Evolutionary conservation across 345 rosid species (phyloP), one percentile per base, ranked within the genome.

Genomic region (Populus simonii): DNA sequence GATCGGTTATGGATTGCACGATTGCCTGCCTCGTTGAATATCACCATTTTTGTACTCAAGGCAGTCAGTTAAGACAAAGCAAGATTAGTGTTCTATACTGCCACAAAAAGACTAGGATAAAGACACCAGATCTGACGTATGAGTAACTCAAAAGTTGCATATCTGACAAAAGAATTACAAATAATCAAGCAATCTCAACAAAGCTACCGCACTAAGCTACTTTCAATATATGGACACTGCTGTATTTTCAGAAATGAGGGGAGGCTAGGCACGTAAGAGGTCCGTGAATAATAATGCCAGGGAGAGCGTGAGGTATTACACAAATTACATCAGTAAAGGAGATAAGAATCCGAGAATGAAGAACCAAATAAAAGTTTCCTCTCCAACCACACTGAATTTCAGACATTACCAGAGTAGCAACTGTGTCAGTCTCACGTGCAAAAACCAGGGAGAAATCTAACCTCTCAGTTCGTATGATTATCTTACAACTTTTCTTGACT

Each of bases 101-200:
- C 51, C 1, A 13, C 17, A 3, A 1, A 45, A 47, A 47, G 5
- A 41, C 45, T 2, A 41, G 45, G 45, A 10, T 41, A 10, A 10
- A 41, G 51, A 47, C 17, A 47, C 16, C 51, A 47, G 1, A 47
- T 12, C 51, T 47, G 18, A 47, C 15, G 51, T 15, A 47, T 12
- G 51, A 47, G 51, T 1, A 47, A 15, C 51, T 47, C 51, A 25
- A 25, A n/a, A 41, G 80, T 51, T 63, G 75, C 25, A 53, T 67
- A 68, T 76, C 80, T 68, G 43, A 43, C 63, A 39, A 79, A 79
- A 76, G 80, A 79, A 79, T 51, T 38, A 72, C 45, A 72, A 72
- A 73, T 66, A 41, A 38, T 79, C 77, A 57, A 75, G 33, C 71
- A 35, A 61, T 35, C 74, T 33, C 66, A 47, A 47, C 51, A 47